A percentile compares a stretch with the other conserved stretches of the same genome.
Evolutionary conservation across 257 asterid genomes (phyloP).

Genomic region (Solanum etuberosum): DNA sequence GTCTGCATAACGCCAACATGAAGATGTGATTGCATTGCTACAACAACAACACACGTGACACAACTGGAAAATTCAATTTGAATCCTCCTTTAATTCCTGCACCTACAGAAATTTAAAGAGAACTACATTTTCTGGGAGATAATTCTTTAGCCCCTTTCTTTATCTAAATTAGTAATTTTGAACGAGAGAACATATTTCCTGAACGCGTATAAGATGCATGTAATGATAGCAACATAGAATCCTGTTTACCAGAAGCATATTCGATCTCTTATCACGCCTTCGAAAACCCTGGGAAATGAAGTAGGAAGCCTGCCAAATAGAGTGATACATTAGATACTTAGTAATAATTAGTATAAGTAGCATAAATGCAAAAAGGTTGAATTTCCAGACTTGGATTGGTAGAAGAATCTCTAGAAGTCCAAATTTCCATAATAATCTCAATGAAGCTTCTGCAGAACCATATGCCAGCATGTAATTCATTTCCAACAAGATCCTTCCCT

Average conservation of each 20-base stretch:
- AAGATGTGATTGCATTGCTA: background rate
- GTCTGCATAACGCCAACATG: conserved; percentile 5
- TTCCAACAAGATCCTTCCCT: conserved; percentile 27
- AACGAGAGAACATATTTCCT: background rate
- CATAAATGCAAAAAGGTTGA: background rate
- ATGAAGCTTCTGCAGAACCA: conserved; percentile 28
- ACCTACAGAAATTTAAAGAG: background rate
- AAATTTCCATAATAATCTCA: conserved; percentile 23
- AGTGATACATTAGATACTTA: background rate
- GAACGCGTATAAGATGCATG: background rate
- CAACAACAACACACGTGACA: background rate
- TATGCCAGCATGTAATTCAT: conserved; percentile 27
- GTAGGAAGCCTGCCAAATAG: conserved; percentile 19
- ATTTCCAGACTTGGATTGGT: conserved; percentile 14
- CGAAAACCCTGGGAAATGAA: conserved; percentile 17
- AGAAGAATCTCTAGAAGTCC: conserved; percentile 23
- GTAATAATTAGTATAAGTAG: background rate
- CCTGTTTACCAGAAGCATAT: conserved; percentile 21
- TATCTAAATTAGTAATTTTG: background rate
- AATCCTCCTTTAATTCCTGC: background rate
- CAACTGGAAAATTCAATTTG: background rate
- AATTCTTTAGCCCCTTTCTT: background rate
- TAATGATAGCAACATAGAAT: background rate
- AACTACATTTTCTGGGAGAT: background rate
- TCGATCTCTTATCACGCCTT: conserved; percentile 21